Evolutionary conservation across 257 asterid genomes (phyloP).

Genomic region (Gentiana macrophylla): DNA sequence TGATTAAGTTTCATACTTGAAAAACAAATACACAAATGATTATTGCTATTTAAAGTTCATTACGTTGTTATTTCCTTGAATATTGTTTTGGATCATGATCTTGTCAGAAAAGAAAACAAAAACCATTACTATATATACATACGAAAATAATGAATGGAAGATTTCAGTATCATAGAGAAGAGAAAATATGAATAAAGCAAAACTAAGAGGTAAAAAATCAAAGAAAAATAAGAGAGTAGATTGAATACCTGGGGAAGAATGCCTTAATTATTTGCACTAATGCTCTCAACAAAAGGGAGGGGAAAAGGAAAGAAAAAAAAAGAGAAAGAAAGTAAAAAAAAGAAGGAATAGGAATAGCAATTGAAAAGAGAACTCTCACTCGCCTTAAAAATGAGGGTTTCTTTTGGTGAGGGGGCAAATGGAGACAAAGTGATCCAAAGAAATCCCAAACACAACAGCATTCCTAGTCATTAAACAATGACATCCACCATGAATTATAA

Average conservation of each 20-base stretch:
- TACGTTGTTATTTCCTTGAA: too few relatives aligned
- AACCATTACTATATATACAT: too few relatives aligned
- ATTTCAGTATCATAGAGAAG: too few relatives aligned
- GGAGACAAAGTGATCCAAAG: conserved; percentile 50
- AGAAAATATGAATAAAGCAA: too few relatives aligned
- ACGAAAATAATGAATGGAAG: too few relatives aligned
- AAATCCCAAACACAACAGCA: conserved; percentile 32
- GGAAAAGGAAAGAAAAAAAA: too few relatives aligned
- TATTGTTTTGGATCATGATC: too few relatives aligned
- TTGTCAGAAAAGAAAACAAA: too few relatives aligned
- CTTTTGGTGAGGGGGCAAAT: conserved; percentile 6
- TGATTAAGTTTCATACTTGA: neutral
- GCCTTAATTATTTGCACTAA: conserved; percentile 8
- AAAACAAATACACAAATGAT: too few relatives aligned
- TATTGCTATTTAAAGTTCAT: too few relatives aligned
- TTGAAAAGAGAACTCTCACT: conserved; percentile 28
- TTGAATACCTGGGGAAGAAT: conserved; percentile 31
- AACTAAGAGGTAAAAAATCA: neutral
- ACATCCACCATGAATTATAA: conserved; percentile 36
- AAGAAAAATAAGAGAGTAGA: conserved; percentile 2
- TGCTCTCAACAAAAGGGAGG: conserved; percentile 24
- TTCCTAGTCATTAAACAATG: conserved; percentile 72
- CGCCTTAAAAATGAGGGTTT: conserved; percentile 29
- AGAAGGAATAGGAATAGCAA: conserved; percentile 23
- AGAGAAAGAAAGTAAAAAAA: conserved; percentile 8